Evolutionary conservation across 495 filamentous ascomycete genomes (phyloP), one percentile per base, ranked within the genome.

Genomic region (Pseudevernia furfuracea): DNA sequence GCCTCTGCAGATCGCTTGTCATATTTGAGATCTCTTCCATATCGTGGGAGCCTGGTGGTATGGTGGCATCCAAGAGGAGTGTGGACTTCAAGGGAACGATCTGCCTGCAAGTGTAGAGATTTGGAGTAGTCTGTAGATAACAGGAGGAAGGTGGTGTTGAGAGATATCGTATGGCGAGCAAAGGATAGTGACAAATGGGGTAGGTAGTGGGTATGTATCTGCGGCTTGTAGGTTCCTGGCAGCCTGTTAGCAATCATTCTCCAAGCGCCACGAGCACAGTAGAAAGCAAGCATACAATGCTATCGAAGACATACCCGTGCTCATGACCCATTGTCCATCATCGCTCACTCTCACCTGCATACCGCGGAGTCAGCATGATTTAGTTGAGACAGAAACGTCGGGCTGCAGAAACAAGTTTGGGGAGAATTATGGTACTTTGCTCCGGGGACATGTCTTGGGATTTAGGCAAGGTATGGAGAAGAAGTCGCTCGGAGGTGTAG

Each of bases 321-420:
- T 96, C 89, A 97, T 95, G 14, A 96, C 90, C 90, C 94, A 99
- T 71, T 97, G 87, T 43, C 93, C 92, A 83, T 99, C 95, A 63
- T 97, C 94, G 72, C 90, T 96, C 39, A 91, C 88, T 41, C 91
- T 80, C 56, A 99, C n/a, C n/a, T n/a, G n/a, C n/a, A n/a, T n/a
- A n/a, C n/a, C n/a, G n/a, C n/a, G n/a, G n/a, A n/a, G n/a, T n/a
- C n/a, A n/a, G n/a, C n/a, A n/a, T n/a, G n/a, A n/a, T n/a, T n/a
- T n/a, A n/a, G n/a, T n/a, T n/a, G n/a, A n/a, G n/a, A n/a, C n/a
- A n/a, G n/a, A n/a, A n/a, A n/a, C n/a, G n/a, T n/a, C n/a, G n/a
- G n/a, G n/a, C n/a, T n/a, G n/a, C n/a, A n/a, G n/a, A n/a, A n/a
- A n/a, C n/a, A n/a, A n/a, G n/a, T n/a, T n/a, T n/a, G n/a, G n/a